Percentiles rank a stretch among this genome's conserved stretches.
Evolutionary conservation across 73 alveolate species (phyloP).

Genomic region (Tetrahymena malaccensis): DNA sequence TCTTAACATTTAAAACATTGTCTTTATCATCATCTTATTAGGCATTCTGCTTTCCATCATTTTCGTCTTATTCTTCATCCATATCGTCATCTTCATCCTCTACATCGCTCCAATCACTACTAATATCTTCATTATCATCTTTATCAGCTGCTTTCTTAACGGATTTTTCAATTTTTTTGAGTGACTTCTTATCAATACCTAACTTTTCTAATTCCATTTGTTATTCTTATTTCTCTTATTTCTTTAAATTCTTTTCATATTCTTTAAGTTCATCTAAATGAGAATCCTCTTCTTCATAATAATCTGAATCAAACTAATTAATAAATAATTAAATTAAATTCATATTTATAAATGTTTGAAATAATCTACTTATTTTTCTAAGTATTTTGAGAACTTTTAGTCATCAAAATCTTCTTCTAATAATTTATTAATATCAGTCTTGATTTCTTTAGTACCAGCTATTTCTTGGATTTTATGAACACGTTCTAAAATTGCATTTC

Average conservation of each 20-base stretch:
- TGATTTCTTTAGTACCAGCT: slow-evolving; percentile 19
- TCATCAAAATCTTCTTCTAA: slow-evolving; percentile 17
- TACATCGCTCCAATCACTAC: slow-evolving; percentile 50
- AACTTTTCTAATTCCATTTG: slow-evolving; percentile 59
- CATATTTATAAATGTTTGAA: too few species aligned
- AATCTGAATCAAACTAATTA: neutral
- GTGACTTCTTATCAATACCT: neutral
- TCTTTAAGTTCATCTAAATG: slow-evolving; percentile 77
- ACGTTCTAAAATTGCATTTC: slow-evolving; percentile 14
- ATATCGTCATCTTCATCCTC: slow-evolving; percentile 52
- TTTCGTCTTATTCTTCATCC: slow-evolving; percentile 30
- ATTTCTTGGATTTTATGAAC: slow-evolving; percentile 16
- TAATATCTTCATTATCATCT: slow-evolving; percentile 45
- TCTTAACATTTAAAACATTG: slow-evolving; percentile 36
- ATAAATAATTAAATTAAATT: too few species aligned
- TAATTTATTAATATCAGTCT: slow-evolving; percentile 1
- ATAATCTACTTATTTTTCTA: slow-evolving; percentile 7
- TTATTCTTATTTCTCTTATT: slow-evolving; percentile 34
- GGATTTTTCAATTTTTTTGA: neutral
- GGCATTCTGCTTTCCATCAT: slow-evolving; percentile 28
- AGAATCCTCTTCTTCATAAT: slow-evolving; percentile 57
- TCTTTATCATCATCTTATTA: slow-evolving; percentile 20
- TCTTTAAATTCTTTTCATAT: slow-evolving; percentile 76
- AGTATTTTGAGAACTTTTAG: neutral
- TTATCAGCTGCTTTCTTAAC: slow-evolving; percentile 45